phyloP scores from a whole-genome alignment of 176 grass and related monocot species.

The Aegilops tauschii region DNA sequence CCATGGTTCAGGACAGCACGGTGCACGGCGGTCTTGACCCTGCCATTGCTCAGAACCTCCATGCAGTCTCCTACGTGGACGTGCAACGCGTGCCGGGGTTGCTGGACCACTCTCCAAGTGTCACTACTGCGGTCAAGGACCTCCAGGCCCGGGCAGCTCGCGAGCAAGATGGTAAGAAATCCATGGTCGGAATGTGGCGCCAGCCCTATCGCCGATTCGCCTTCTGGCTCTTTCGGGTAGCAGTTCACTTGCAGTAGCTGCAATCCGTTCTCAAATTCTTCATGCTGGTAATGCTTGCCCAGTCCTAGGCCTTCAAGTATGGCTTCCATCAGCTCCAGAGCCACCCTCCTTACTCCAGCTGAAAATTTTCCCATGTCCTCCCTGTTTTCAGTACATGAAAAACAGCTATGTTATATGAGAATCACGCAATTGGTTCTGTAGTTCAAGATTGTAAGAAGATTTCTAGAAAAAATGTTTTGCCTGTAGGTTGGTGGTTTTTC shows the following conservation, averaged over 20 bases:
- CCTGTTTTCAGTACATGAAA: slow-evolving; percentile 37
- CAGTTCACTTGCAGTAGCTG: slow-evolving; percentile 62
- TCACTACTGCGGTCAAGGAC: slow-evolving; percentile 40
- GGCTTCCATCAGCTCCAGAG: slow-evolving; percentile 47
- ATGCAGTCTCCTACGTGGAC: slow-evolving; percentile 70
- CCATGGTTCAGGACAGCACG: slow-evolving; percentile 41
- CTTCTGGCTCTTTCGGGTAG: slow-evolving; percentile 38
- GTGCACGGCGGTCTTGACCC: slow-evolving; percentile 50
- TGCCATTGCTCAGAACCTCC: slow-evolving; percentile 69
- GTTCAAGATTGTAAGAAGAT: not conserved
- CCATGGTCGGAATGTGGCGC: slow-evolving; percentile 75
- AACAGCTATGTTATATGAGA: not conserved
- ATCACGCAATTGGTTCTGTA: not conserved
- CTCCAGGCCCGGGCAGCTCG: slow-evolving; percentile 55
- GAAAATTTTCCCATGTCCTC: slow-evolving; percentile 51
- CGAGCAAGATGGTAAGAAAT: slow-evolving; percentile 62
- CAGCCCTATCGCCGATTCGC: slow-evolving; percentile 32
- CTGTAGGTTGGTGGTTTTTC: slow-evolving; percentile 47
- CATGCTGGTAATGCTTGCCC: slow-evolving; percentile 26
- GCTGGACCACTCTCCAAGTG: slow-evolving; percentile 37
- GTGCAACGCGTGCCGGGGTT: slow-evolving; percentile 33
- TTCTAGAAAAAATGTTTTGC: slow-evolving; percentile 11
- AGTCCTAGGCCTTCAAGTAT: slow-evolving; percentile 61
- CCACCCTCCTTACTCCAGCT: slow-evolving; percentile 40
- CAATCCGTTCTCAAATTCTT: slow-evolving; percentile 60